A percentile compares a stretch with the other conserved stretches of the same genome.
Evolutionary conservation across 2,329 filamentous ascomycete species (phyloP).

Genomic region (Penicillium sp.): DNA sequence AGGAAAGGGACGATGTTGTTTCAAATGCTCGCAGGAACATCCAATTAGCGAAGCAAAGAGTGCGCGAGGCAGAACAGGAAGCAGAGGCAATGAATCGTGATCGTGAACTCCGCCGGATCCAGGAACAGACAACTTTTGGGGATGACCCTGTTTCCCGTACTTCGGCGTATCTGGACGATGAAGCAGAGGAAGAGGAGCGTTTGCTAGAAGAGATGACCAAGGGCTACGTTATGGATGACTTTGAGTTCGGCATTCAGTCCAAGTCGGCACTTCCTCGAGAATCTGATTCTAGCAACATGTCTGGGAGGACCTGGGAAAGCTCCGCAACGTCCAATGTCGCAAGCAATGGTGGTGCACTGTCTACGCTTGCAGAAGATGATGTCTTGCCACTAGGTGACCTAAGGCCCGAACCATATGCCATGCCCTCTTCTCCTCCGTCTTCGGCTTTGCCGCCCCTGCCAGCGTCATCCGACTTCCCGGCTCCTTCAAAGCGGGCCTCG

Average conservation of each 20-base stretch:
- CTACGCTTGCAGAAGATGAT: conserved; percentile 68
- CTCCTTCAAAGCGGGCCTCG: conserved; percentile 19
- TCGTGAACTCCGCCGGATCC: conserved; percentile 54
- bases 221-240: conserved; percentile 79
- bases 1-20: conserved; percentile 36
- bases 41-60: conserved; percentile 72
- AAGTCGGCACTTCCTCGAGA: conserved; percentile 71
- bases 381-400: conserved; percentile 39
- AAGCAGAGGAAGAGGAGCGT: conserved; percentile 71
- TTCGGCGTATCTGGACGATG: conserved; percentile 58
- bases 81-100: conserved; percentile 61
- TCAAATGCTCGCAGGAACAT: conserved; percentile 63
- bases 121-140: conserved; percentile 29
- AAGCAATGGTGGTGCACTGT: conserved; percentile 66
- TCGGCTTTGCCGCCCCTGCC: conserved; percentile 45
- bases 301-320: conserved; percentile 77
- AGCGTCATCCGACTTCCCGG: conserved; percentile 46
- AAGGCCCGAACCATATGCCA: conserved; percentile 34
- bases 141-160: conserved; percentile 25
- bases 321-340: conserved; percentile 72
- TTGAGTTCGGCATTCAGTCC: conserved; percentile 68
- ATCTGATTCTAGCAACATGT: conserved; percentile 77
- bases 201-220: conserved; percentile 85
- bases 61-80: conserved; percentile 72
- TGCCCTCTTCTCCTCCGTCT: conserved; percentile 37